phyloP scores from a whole-genome alignment of 192 early-diverging fungal species.

The Rhizophagus clarus region DNA sequence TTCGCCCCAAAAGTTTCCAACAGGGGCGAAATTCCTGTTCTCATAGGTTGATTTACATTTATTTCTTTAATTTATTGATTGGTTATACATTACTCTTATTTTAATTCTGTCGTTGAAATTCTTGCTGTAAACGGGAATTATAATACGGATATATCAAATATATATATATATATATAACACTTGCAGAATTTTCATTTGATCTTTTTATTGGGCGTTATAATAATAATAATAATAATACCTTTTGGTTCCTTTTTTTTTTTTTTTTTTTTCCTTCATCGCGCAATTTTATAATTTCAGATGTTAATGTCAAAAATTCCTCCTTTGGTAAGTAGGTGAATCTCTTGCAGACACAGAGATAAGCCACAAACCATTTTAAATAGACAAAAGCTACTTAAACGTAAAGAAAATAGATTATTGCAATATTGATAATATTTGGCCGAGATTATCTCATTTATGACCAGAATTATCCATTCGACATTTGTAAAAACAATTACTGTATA shows the following conservation, averaged over 20 bases:
- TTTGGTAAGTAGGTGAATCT: too few relatives aligned
- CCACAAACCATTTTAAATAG: too few relatives aligned
- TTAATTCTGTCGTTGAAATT: not conserved
- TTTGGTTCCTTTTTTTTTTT: not conserved
- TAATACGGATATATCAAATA: not conserved
- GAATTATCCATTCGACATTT: too few relatives aligned
- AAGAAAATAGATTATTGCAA: too few relatives aligned
- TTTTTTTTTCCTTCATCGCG: not conserved
- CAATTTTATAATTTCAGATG: not conserved
- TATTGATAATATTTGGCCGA: too few relatives aligned
- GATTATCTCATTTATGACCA: too few relatives aligned
- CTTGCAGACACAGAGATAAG: too few relatives aligned
- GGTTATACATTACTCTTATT: not conserved
- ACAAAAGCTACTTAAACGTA: too few relatives aligned
- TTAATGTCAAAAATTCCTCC: not conserved
- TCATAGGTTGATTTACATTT: not conserved
- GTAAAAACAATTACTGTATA: too few relatives aligned
- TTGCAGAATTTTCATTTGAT: not conserved
- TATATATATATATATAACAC: not conserved
- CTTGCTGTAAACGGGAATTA: not conserved
- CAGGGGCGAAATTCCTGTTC: not conserved
- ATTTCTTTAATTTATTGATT: not conserved
- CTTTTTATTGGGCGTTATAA: not conserved
- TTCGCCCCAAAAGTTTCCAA: not conserved
- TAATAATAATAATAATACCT: not conserved